Evolutionary conservation across 2,329 filamentous ascomycete species (phyloP).

Genomic region (Alternaria sp.): DNA sequence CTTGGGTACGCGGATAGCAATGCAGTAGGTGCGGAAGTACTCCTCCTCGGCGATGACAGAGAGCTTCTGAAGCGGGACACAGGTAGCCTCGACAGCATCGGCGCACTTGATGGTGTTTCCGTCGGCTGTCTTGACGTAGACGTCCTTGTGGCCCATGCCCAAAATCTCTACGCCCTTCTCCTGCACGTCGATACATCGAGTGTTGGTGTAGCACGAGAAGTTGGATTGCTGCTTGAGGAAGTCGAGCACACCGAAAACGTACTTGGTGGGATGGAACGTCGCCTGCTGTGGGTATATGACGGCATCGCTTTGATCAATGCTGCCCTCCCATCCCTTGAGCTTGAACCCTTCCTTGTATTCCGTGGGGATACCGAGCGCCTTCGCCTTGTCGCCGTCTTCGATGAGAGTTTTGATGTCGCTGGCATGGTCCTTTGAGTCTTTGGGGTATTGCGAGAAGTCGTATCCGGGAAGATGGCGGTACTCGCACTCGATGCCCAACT

Average conservation of each 20-base stretch:
- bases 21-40: constrained; percentile 62
- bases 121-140: constrained; percentile 55
- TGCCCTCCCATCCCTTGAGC: constrained; percentile 60
- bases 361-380: constrained; percentile 53
- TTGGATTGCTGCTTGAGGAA: constrained; percentile 60
- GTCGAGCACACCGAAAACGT: constrained; percentile 59
- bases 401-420: constrained; percentile 55
- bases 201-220: constrained; percentile 61
- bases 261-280: constrained; percentile 64
- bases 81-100: constrained; percentile 61
- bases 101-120: constrained; percentile 57
- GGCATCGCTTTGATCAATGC: constrained; percentile 59
- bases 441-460: constrained; percentile 58
- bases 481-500: constrained; percentile 63
- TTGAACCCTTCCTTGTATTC: constrained; percentile 54
- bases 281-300: constrained; percentile 58
- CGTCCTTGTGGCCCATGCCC: constrained; percentile 54
- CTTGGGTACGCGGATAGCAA: constrained; percentile 62
- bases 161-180: constrained; percentile 58
- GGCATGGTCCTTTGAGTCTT: constrained; percentile 51
- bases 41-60: constrained; percentile 61
- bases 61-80: constrained; percentile 63
- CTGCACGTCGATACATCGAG: constrained; percentile 55
- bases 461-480: constrained; percentile 60
- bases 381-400: constrained; percentile 55